Percentiles rank a stretch among this genome's conserved stretches.
Conservation (phyloP, 305 asterid genomes). For the Solanum hybrid region DNA sequence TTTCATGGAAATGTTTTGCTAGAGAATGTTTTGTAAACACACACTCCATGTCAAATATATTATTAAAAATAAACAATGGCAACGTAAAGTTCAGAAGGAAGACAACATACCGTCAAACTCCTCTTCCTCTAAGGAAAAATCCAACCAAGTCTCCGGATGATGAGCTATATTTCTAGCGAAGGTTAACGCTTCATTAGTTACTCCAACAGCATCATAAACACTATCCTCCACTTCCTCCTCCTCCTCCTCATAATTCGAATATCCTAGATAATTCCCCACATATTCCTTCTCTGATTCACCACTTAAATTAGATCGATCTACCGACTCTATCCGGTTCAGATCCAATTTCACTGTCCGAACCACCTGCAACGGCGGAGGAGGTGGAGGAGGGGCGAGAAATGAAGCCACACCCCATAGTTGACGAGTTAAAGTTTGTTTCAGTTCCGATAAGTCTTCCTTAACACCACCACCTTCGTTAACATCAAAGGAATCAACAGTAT, state of each 20-base stretch:
- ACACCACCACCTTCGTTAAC: not conserved
- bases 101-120: conserved; percentile 70
- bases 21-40: not conserved
- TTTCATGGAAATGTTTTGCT: not conserved
- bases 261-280: conserved; percentile 10
- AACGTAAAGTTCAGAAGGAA: not conserved
- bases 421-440: conserved; percentile 57
- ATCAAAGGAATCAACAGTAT: not conserved
- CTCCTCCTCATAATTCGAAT: conserved; percentile 22
- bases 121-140: conserved; percentile 62
- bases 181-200: conserved; percentile 72
- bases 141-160: conserved; percentile 98
- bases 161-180: conserved; percentile 82
- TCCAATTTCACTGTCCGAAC: conserved; percentile 11
- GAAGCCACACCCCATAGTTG: conserved; percentile 90
- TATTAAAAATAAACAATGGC: not conserved
- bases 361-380: not conserved
- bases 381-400: conserved; percentile 63
- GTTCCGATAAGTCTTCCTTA: conserved; percentile 66
- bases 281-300: conserved; percentile 20
- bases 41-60: not conserved
- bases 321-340: conserved; percentile 14
- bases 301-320: conserved; percentile 4
- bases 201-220: conserved; percentile 54
- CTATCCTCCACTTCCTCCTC: conserved; percentile 18